Conservation (phyloP, 768 basidiomycete genomes). For the Tremella mesenterica region DNA sequence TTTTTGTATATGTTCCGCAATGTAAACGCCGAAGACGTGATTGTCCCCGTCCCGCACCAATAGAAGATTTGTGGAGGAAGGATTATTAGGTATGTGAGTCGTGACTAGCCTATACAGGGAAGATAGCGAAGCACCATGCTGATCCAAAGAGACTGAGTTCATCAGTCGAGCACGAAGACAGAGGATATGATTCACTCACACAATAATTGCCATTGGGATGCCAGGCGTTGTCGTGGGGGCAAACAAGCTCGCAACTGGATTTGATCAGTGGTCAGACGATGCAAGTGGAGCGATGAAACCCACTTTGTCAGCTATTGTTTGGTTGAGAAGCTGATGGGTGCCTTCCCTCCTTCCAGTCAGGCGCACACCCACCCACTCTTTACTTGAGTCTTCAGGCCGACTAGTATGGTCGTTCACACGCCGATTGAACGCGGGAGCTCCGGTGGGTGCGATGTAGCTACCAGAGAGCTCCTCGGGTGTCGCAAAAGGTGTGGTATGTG, state of each 20-base stretch:
- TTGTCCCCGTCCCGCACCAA: slow-evolving; percentile 59
- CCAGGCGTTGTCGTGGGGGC: slow-evolving; percentile 37
- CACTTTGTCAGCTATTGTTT: slow-evolving; percentile 25
- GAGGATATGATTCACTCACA: slow-evolving; percentile 21
- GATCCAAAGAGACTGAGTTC: slow-evolving; percentile 61
- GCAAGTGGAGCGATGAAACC: slow-evolving; percentile 1
- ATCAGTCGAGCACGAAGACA: not conserved
- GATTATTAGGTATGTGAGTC: slow-evolving; percentile 20
- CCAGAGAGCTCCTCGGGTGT: slow-evolving; percentile 16
- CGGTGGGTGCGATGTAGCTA: slow-evolving; percentile 27
- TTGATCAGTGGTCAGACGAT: not conserved
- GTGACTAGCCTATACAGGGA: slow-evolving; percentile 59
- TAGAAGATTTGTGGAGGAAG: slow-evolving; percentile 49
- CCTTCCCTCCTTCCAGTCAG: slow-evolving; percentile 25
- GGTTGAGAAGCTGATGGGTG: slow-evolving; percentile 22
- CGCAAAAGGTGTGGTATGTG: slow-evolving; percentile 37
- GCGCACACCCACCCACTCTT: slow-evolving; percentile 15
- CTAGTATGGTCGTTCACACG: not conserved
- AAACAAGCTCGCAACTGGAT: slow-evolving; percentile 25
- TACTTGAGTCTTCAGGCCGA: not conserved
- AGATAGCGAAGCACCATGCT: slow-evolving; percentile 84
- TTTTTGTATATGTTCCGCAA: slow-evolving; percentile 60
- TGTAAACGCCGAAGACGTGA: slow-evolving; percentile 69
- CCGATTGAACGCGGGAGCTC: slow-evolving; percentile 30
- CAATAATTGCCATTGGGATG: slow-evolving; percentile 34